These are phyloP conservation scores for Ganoderma boninense DNA, from an alignment of 1,284 basidiomycete species.

Conservation along the genomic window DNA sequence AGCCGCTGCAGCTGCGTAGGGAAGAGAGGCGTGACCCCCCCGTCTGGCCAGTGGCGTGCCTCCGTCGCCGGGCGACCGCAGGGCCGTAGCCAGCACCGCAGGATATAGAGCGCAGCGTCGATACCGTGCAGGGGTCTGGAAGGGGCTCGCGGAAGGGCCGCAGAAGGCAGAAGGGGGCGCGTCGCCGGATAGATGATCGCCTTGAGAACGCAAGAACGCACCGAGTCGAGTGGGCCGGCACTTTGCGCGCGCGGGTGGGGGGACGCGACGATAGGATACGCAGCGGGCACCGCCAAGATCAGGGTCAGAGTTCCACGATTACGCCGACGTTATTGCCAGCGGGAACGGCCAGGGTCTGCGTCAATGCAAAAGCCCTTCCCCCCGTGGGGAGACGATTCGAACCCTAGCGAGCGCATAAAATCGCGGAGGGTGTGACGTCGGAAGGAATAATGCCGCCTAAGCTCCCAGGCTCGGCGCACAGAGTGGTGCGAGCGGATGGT, in stretches of 20 bases:
- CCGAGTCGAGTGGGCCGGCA: background rate
- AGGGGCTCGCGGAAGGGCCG: background rate
- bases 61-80: background rate
- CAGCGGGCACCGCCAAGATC: background rate
- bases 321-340: background rate
- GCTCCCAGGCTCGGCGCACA: background rate
- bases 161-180: background rate
- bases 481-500: background rate
- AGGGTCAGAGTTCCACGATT: background rate
- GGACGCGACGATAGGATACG: background rate
- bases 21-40: too few species aligned
- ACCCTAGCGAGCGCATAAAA: background rate
- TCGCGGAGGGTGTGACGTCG: background rate
- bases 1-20: background rate
- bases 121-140: constrained; percentile 3
- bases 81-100: background rate
- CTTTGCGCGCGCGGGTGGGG: background rate
- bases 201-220: constrained; percentile 5
- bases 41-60: background rate
- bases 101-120: background rate
- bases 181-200: background rate
- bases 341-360: background rate
- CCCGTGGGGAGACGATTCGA: background rate
- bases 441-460: background rate
- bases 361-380: background rate